Percentiles rank a stretch among this genome's conserved stretches.
Conservation (phyloP, 1,284 basidiomycete species). For the Mycena sp. region DNA sequence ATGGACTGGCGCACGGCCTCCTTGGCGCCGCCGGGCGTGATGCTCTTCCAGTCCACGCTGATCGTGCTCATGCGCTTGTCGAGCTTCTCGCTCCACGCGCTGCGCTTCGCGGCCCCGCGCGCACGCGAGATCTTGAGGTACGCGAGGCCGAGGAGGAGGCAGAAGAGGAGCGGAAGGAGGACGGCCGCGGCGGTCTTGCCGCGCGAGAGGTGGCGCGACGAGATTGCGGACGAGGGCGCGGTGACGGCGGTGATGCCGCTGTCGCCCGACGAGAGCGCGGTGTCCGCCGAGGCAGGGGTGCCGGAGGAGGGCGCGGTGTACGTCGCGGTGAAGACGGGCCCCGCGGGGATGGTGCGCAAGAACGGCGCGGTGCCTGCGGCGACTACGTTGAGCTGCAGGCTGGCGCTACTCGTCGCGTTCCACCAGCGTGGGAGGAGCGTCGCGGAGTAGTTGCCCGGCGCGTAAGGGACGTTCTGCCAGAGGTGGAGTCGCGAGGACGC, state of each 20-base stretch:
- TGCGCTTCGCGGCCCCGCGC: conserved; percentile 67
- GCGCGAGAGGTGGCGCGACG: conserved; percentile 39
- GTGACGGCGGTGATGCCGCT: conserved; percentile 48
- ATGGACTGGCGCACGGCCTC: conserved; percentile 79
- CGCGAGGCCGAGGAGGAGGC: conserved; percentile 56
- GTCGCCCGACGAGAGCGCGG: conserved; percentile 41
- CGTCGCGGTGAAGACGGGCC: conserved; percentile 78
- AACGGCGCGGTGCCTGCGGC: conserved; percentile 62
- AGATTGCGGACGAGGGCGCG: conserved; percentile 44
- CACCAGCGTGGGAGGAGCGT: conserved; percentile 80
- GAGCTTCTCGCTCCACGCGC: conserved; percentile 74
- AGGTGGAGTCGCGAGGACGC: conserved; percentile 63
- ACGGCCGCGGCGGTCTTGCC: conserved; percentile 84
- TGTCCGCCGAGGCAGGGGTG: conserved; percentile 53
- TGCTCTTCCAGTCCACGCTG: conserved; percentile 78
- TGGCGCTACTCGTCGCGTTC: conserved; percentile 66
- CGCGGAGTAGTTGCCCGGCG: conserved; percentile 63
- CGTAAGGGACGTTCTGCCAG: conserved; percentile 69
- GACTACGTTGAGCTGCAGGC: conserved; percentile 77
- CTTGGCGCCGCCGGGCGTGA: conserved; percentile 75
- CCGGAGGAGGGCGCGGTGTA: conserved; percentile 60
- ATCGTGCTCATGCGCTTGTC: conserved; percentile 88
- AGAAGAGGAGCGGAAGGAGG: conserved; percentile 74
- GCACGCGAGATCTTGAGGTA: conserved; percentile 70
- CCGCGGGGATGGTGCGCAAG: conserved; percentile 66